Evolutionary conservation across 164 flowering plant genomes (phyloP), one percentile per base, ranked within the genome.

Genomic region (Echeveria elegans): DNA sequence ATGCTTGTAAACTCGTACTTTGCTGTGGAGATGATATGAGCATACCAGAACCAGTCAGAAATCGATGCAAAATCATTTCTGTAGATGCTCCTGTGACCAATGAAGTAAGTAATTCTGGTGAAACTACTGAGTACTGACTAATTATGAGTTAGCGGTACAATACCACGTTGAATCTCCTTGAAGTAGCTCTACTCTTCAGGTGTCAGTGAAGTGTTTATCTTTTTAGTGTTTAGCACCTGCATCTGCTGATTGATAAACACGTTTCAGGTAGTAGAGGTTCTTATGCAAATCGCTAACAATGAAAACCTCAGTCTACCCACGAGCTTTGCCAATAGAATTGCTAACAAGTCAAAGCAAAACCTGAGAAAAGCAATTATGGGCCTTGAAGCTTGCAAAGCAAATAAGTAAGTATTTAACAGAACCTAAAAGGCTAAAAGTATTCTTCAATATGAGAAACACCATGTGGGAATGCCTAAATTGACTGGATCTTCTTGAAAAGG

Each of bases 371-470:
- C 94, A 72, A 81, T 86, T 64, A 85, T 86, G 94, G 89, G 87
- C 58, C 89, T 88, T 68, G 94, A 88, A 85, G 89, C 89, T 43
- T 85, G 94, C 84, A 88, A 80, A 80, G 80, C 85, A 50, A 82
- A 86, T 85, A 84, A 81, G 94, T 88, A 74, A 72, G 78, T 9
- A 63, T n/a, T 34, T 61, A 24, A 38, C 43, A 19, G 26, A 34
- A 50, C 45, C 18, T 34, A 5, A 12, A 48, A n/a, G 28, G 36
- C 40, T 16, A 64, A 38, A 32, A 5, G 29, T 38, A 66, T 65
- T 32, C n/a, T 18, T 28, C 16, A 26, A 38, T 26, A 34, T 28
- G 43, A 28, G n/a, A 38, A 45, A 68, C 14, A 19, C 29, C 18
- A n/a, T 36, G 45, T 24, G 41, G 30, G 21, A 15, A 63, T 56